Percentiles rank a stretch among this genome's conserved stretches.
Evolutionary conservation across 2,329 filamentous ascomycete species (phyloP).

Genomic region (Epichloe baconii): DNA sequence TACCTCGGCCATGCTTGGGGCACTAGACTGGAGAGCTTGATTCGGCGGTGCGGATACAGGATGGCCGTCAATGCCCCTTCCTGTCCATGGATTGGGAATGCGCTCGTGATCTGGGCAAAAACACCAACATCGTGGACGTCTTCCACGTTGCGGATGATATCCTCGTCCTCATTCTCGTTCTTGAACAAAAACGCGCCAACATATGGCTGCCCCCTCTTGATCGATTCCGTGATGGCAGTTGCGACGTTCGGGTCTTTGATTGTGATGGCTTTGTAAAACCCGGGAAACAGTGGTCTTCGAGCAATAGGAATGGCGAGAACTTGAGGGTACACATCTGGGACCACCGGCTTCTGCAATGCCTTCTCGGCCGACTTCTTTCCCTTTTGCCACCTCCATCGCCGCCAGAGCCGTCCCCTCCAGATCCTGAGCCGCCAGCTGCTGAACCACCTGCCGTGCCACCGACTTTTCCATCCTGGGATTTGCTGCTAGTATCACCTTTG

Average conservation of each 20-base stretch:
- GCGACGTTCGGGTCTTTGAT: constrained; percentile 88
- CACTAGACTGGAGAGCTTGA: constrained; percentile 74
- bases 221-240: constrained; percentile 86
- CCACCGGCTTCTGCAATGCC: constrained; percentile 71
- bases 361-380: constrained; percentile 61
- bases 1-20: constrained; percentile 46
- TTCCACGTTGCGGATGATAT: constrained; percentile 77
- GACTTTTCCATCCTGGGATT: constrained; percentile 39
- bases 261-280: constrained; percentile 97
- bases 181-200: constrained; percentile 96
- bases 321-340: constrained; percentile 93
- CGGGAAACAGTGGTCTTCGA: constrained; percentile 84
- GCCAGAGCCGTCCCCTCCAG: constrained; percentile 40
- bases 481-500: constrained; percentile 26
- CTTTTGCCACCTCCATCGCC: constrained; percentile 54
- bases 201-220: constrained; percentile 93
- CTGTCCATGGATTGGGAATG: constrained; percentile 81
- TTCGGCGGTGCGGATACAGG: constrained; percentile 87
- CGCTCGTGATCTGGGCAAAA: constrained; percentile 94
- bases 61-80: constrained; percentile 81
- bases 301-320: constrained; percentile 96
- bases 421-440: constrained; percentile 36
- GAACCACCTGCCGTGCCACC: constrained; percentile 29
- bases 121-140: constrained; percentile 95
- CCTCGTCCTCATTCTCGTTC: constrained; percentile 85